phyloP scores from a whole-genome alignment of 2,329 filamentous ascomycete genomes.

The Plenodomus lindquistii region DNA sequence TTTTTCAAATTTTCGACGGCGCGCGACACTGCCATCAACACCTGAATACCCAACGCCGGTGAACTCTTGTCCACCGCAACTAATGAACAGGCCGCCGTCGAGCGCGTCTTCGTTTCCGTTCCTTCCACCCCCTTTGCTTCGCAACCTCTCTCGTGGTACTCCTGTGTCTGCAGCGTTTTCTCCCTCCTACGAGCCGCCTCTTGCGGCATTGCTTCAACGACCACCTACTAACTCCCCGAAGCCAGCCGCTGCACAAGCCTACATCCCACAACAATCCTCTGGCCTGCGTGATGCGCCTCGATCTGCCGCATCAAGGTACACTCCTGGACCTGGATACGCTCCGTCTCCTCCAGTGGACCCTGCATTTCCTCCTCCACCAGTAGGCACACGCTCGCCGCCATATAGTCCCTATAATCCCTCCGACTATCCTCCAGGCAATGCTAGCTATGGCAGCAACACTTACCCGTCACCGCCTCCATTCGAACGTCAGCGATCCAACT shows the following conservation, averaged over 20 bases:
- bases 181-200: slow-evolving; percentile 43
- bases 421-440: slow-evolving; percentile 27
- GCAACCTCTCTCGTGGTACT: slow-evolving; percentile 31
- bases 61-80: slow-evolving; percentile 24
- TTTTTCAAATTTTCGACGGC: slow-evolving; percentile 27
- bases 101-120: slow-evolving; percentile 19
- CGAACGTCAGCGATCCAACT: slow-evolving; percentile 40
- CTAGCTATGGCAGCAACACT: slow-evolving; percentile 21
- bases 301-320: slow-evolving; percentile 34
- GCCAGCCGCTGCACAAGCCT: slow-evolving; percentile 20
- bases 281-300: slow-evolving; percentile 16
- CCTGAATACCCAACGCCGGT: slow-evolving; percentile 24
- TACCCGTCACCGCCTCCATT: slow-evolving; percentile 41
- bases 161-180: slow-evolving; percentile 35
- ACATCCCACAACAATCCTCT: slow-evolving; percentile 2
- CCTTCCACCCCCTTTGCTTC: slow-evolving; percentile 19
- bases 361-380: slow-evolving; percentile 28
- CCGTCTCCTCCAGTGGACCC: slow-evolving; percentile 29
- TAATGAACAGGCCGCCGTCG: slow-evolving; percentile 25
- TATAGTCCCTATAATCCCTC: slow-evolving; percentile 39
- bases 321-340: slow-evolving; percentile 37
- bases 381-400: slow-evolving; percentile 22
- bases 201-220: slow-evolving; percentile 36
- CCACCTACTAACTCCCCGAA: slow-evolving; percentile 40
- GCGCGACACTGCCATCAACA: slow-evolving; percentile 28